These are phyloP conservation scores for Cryptococcus sp. DNA, from an alignment of 1,284 basidiomycete species.

Conservation along the genomic window DNA sequence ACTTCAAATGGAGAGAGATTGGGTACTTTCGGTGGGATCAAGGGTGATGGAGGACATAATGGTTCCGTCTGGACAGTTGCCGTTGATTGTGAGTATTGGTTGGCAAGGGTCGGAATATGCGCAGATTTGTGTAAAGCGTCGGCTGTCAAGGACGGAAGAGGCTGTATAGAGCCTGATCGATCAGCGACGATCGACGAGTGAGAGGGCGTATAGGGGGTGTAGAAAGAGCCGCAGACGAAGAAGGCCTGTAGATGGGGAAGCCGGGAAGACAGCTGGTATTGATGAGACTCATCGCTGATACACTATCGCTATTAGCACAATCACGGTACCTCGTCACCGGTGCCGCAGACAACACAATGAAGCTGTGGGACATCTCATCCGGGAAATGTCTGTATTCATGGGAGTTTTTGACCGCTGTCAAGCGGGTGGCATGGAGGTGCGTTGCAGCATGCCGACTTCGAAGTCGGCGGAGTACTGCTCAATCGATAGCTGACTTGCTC, in stretches of 20 bases:
- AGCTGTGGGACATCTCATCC: constrained; percentile 85
- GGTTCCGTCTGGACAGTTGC: constrained; percentile 97
- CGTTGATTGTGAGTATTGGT: constrained; percentile 75
- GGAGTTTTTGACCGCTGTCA: constrained; percentile 98
- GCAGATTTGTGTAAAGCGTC: too few species aligned
- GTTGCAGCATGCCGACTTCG: too few species aligned
- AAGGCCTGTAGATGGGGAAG: too few species aligned
- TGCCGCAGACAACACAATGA: constrained; percentile 81
- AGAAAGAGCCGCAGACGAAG: too few species aligned
- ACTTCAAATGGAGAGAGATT: constrained; percentile 98
- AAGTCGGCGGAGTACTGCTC: too few species aligned
- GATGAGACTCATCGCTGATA: too few species aligned
- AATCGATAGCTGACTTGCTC: neutral
- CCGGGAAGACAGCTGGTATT: too few species aligned
- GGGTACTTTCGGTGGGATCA: constrained; percentile 76
- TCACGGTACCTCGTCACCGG: constrained; percentile 87
- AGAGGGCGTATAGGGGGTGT: too few species aligned
- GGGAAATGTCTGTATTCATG: constrained; percentile 90
- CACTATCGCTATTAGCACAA: constrained; percentile 60
- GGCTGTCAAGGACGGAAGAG: neutral
- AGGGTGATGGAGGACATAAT: constrained; percentile 69
- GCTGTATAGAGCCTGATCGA: too few species aligned
- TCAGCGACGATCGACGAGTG: too few species aligned
- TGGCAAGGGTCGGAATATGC: neutral
- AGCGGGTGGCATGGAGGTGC: constrained; percentile 71